Percentiles rank a stretch among this genome's conserved stretches.
phyloP scores from a whole-genome alignment of 1,284 basidiomycete species.

The Chiua sp. region DNA sequence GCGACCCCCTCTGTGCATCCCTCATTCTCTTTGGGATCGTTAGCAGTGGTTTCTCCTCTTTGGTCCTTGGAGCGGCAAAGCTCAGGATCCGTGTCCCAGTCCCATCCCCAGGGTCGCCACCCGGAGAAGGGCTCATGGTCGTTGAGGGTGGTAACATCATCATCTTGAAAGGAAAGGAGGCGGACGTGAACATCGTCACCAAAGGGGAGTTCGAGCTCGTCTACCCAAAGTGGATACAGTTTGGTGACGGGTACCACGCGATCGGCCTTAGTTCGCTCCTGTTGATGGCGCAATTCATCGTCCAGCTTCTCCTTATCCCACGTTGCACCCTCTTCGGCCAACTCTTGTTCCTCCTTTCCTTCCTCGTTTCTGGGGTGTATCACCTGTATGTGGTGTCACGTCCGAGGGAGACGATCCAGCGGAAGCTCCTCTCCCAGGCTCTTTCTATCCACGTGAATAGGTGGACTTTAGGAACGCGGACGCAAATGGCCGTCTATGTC shows the following conservation, averaged over 20 bases:
- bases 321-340: slow-evolving; percentile 34
- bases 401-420: slow-evolving; percentile 26
- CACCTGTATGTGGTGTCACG: slow-evolving; percentile 33
- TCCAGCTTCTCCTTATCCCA: slow-evolving; percentile 32
- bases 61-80: slow-evolving; percentile 29
- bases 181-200: slow-evolving; percentile 31
- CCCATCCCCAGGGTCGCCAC: slow-evolving; percentile 27
- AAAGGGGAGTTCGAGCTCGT: slow-evolving; percentile 34
- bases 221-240: slow-evolving; percentile 17
- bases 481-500: slow-evolving; percentile 35
- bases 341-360: slow-evolving; percentile 28
- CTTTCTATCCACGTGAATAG: slow-evolving; percentile 20
- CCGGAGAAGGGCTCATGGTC: slow-evolving; percentile 32
- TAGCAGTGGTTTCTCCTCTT: slow-evolving; percentile 30
- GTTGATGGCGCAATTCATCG: slow-evolving; percentile 31
- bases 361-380: slow-evolving; percentile 34
- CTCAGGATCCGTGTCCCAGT: slow-evolving; percentile 25
- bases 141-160: slow-evolving; percentile 19
- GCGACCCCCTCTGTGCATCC: slow-evolving; percentile 29
- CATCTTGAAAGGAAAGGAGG: slow-evolving; percentile 32
- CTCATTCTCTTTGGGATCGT: slow-evolving; percentile 39
- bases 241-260: slow-evolving; percentile 10
- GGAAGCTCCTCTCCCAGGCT: slow-evolving; percentile 19
- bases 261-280: slow-evolving; percentile 29
- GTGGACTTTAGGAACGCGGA: slow-evolving; percentile 28